These are phyloP conservation scores for Mariannaea sp. DNA, from an alignment of 2,329 filamentous ascomycete species.

Conservation along the genomic window DNA sequence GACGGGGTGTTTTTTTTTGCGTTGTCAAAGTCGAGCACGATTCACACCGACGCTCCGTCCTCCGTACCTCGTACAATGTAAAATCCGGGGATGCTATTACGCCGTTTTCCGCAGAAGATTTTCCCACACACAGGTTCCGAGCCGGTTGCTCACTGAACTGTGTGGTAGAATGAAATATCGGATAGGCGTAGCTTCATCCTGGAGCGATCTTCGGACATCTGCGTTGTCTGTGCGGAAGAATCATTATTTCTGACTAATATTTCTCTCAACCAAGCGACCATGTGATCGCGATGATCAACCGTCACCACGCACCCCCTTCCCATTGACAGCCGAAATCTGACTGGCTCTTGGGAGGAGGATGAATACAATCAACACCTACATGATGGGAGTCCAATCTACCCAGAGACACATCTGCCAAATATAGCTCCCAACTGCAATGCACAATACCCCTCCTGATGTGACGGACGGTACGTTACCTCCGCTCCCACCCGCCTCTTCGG, in stretches of 20 bases:
- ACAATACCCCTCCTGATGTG: background rate
- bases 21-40: too few relatives aligned
- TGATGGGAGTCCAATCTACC: too few relatives aligned
- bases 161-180: background rate
- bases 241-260: background rate
- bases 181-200: background rate
- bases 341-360: background rate
- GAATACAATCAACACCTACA: background rate
- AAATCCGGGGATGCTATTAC: too few relatives aligned
- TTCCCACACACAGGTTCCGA: too few relatives aligned
- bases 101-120: too few relatives aligned
- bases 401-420: too few relatives aligned
- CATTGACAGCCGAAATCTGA: constrained; percentile 3
- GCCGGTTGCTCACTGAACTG: too few relatives aligned
- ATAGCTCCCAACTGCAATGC: constrained; percentile 4
- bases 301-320: background rate
- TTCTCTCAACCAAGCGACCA: constrained; percentile 4
- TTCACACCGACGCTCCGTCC: too few relatives aligned
- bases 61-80: too few relatives aligned
- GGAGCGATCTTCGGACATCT: background rate
- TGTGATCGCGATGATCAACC: constrained; percentile 16
- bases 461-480: constrained; percentile 6
- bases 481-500: background rate
- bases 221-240: background rate
- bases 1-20: too few relatives aligned